Percentiles rank a stretch among this genome's conserved stretches.
phyloP scores from a whole-genome alignment of 2,329 filamentous ascomycete genomes.

The Alternaria angustiovoidea region DNA sequence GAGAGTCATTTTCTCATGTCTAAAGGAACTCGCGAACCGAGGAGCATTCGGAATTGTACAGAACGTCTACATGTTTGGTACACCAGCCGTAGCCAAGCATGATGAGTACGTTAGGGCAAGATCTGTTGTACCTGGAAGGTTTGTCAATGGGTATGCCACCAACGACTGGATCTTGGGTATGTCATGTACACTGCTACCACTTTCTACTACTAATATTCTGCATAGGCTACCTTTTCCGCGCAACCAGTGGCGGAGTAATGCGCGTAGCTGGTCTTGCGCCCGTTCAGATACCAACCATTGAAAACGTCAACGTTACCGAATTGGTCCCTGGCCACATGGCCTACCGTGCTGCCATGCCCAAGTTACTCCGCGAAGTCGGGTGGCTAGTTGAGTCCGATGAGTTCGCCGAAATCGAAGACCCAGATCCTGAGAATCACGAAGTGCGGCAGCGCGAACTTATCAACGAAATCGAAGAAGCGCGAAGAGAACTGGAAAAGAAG shows the following conservation, averaged over 20 bases:
- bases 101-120: constrained; percentile 86
- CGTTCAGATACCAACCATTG: constrained; percentile 81
- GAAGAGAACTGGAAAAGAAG: constrained; percentile 83
- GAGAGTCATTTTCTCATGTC: constrained; percentile 89
- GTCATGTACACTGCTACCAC: constrained; percentile 12
- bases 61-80: constrained; percentile 94
- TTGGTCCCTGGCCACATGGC: constrained; percentile 94
- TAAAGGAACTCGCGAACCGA: constrained; percentile 84
- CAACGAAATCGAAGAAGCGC: constrained; percentile 93
- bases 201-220: constrained; percentile 14
- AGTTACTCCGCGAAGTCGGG: constrained; percentile 83
- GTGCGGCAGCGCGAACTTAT: constrained; percentile 91
- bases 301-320: constrained; percentile 89
- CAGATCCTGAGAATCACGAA: constrained; percentile 91
- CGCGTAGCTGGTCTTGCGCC: constrained; percentile 83
- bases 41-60: constrained; percentile 88
- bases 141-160: constrained; percentile 91
- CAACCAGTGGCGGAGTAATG: constrained; percentile 91
- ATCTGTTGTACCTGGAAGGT: constrained; percentile 88
- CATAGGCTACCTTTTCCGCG: constrained; percentile 83
- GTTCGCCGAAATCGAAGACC: constrained; percentile 95
- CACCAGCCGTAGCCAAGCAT: constrained; percentile 87
- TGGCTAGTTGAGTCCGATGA: constrained; percentile 94
- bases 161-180: constrained; percentile 94
- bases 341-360: constrained; percentile 91